phyloP scores from a whole-genome alignment of 805 yeast species.

The Grigorovia yakushimaensis region DNA sequence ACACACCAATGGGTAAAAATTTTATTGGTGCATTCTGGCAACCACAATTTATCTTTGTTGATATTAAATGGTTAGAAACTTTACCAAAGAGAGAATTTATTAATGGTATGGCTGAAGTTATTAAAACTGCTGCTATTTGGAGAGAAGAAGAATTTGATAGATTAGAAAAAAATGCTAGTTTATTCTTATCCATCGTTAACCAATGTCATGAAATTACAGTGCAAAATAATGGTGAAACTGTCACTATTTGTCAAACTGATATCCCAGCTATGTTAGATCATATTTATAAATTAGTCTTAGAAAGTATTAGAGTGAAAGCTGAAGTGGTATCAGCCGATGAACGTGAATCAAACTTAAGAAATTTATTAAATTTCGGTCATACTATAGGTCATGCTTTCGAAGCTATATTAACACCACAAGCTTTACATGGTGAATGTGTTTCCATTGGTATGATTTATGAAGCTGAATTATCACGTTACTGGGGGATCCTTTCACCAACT shows the following conservation, averaged over 20 bases:
- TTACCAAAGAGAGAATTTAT: slow-evolving; percentile 89
- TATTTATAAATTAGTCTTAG: slow-evolving; percentile 67
- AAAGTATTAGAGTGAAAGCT: slow-evolving; percentile 84
- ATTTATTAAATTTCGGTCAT: slow-evolving; percentile 89
- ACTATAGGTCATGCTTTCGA: slow-evolving; percentile 97
- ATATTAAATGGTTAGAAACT: slow-evolving; percentile 76
- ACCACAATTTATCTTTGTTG: slow-evolving; percentile 80
- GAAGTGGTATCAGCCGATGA: slow-evolving; percentile 90
- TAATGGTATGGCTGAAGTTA: slow-evolving; percentile 97
- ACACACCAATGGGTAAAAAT: slow-evolving; percentile 92
- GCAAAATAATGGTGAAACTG: slow-evolving; percentile 6
- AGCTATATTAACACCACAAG: slow-evolving; percentile 94
- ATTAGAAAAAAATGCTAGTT: slow-evolving; percentile 64
- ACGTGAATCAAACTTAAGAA: slow-evolving; percentile 89
- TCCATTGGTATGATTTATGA: slow-evolving; percentile 91
- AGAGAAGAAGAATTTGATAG: slow-evolving; percentile 79
- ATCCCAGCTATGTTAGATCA: slow-evolving; percentile 62
- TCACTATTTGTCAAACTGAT: slow-evolving; percentile 44
- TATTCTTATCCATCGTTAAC: slow-evolving; percentile 59
- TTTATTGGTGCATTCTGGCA: slow-evolving; percentile 97
- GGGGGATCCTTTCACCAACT: slow-evolving; percentile 81
- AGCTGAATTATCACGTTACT: slow-evolving; percentile 88
- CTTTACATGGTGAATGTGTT: slow-evolving; percentile 98
- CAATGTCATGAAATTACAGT: slow-evolving; percentile 14
- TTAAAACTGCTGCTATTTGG: slow-evolving; percentile 98